A percentile compares a stretch with the other conserved stretches of the same genome.
Conservation (phyloP, 2,329 filamentous ascomycete species). For the Endothia cerciana region DNA sequence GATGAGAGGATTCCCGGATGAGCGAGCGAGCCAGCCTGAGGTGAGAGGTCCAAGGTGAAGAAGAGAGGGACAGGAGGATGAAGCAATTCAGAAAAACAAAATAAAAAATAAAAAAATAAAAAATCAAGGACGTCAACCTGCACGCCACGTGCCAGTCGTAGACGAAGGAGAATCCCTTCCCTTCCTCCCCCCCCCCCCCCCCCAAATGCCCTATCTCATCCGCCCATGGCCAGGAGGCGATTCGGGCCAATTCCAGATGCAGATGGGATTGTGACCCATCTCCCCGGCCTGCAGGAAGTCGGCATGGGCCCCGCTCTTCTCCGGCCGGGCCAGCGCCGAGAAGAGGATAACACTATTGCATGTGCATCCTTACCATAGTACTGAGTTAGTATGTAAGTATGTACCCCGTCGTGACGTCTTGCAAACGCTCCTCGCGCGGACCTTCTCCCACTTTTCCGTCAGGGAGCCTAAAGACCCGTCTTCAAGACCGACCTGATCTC, state of each 20-base stretch:
- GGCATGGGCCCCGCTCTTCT: slow-evolving; percentile 7
- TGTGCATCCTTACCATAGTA: background rate
- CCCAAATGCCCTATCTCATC: background rate
- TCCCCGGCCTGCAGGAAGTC: slow-evolving; percentile 3
- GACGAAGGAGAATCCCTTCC: background rate
- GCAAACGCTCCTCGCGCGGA: background rate
- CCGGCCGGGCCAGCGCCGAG: slow-evolving; percentile 5
- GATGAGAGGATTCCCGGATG: background rate
- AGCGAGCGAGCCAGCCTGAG: background rate
- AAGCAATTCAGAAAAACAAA: background rate
- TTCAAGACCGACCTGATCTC: too few relatives aligned
- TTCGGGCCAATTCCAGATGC: slow-evolving; percentile 4
- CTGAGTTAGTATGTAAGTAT: too few relatives aligned
- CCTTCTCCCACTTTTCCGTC: too few relatives aligned
- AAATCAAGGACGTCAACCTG: background rate
- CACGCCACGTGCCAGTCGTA: background rate
- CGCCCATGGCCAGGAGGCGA: background rate
- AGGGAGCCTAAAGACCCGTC: too few relatives aligned
- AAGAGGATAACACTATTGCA: background rate
- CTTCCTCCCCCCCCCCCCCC: background rate
- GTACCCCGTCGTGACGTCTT: background rate
- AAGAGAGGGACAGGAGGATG: background rate
- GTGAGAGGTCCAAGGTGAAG: background rate
- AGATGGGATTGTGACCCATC: slow-evolving; percentile 6
- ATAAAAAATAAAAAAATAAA: background rate